Base-by-base conservation (phyloP, 139 green algal species). In the Asterochloris erici region DNA sequence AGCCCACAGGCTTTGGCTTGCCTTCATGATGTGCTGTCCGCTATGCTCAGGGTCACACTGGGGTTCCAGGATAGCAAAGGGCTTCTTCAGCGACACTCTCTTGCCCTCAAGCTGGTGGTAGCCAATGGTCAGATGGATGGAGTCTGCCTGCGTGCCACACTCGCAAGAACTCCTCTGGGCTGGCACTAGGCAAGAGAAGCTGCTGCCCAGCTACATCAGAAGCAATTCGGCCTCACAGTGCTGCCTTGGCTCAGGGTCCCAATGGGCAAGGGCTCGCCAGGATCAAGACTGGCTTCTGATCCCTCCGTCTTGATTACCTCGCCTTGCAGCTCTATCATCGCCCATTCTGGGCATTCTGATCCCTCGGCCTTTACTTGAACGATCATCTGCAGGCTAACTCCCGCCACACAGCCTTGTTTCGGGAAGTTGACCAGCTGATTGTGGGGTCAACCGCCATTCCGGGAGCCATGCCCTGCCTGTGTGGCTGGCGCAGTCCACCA, bases 21-120 rank as follows among this genome's bases (percentile, higher is more conserved):
- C 11, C 28, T 66, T 14, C 63, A 75, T 64, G 17, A 15, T 29
- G 11, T 61, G 11, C 9, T 16, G 24, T 0, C 61, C 17, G 27
- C 63, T 28, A 71, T 26, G 26, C 68, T 77, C 38, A 12, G 60
- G 70, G 24, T 29, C 68, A 38, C 21, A 68, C 19, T 62, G 26
- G 16, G 76, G 19, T 21, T 92, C 79, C 14, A 98, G 79, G 21
- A 98, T 87, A 0, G 88, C 93, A 60, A 98, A 80, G 0, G 94
- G 93, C 77, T 97, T 97, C 75, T 95, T 97, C 27, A 98, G 82
- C 14, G 79, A n/a, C 63, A 95, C 71, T 17, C 84, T 71, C 78
- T 93, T 94, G 47, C 94, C 94, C 75, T 96, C 94, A 23, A 97
- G 77, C 70, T 95, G 90, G 76, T 98, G 94, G 81, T 96, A 95